Evolutionary conservation across 2,329 filamentous ascomycete genomes (phyloP).

Genomic region (Aureobasidium subglaciale): DNA sequence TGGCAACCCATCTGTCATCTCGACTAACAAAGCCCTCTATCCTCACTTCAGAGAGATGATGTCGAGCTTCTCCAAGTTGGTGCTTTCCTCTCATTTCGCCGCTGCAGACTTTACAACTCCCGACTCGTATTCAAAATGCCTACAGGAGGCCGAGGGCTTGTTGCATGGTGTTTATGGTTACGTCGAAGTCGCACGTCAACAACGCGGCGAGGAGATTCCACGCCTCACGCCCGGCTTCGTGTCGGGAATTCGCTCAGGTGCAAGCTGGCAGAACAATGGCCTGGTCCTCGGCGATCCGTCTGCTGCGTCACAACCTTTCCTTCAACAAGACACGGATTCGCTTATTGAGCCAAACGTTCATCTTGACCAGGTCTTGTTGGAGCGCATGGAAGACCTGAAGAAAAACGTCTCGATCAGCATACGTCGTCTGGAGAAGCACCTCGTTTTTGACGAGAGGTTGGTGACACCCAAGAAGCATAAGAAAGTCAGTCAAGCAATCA

Average conservation of each 20-base stretch:
- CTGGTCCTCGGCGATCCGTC: constrained; percentile 56
- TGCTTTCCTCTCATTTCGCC: constrained; percentile 95
- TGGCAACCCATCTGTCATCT: constrained; percentile 98
- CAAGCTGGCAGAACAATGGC: constrained; percentile 74
- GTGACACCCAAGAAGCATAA: constrained; percentile 73
- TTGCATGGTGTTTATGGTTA: constrained; percentile 91
- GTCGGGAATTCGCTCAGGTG: constrained; percentile 72
- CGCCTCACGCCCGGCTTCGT: constrained; percentile 92
- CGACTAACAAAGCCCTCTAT: constrained; percentile 92
- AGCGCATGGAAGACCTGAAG: constrained; percentile 79
- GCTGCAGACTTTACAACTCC: constrained; percentile 91
- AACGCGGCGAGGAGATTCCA: constrained; percentile 86
- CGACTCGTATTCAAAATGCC: constrained; percentile 88
- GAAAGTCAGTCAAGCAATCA: constrained; percentile 74
- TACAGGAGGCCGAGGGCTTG: constrained; percentile 96
- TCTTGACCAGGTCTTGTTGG: constrained; percentile 70
- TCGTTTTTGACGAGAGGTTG: constrained; percentile 71
- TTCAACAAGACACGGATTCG: constrained; percentile 79
- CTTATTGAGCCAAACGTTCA: constrained; percentile 62
- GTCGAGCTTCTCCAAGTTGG: constrained; percentile 98
- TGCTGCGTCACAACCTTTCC: constrained; percentile 59
- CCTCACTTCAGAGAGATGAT: constrained; percentile 99
- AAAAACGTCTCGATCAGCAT: constrained; percentile 79
- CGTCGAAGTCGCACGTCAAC: constrained; percentile 88
- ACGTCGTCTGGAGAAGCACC: constrained; percentile 76